Evolutionary conservation across 805 yeast genomes (phyloP).

Genomic region (Saccharomycopsis schoenii): DNA sequence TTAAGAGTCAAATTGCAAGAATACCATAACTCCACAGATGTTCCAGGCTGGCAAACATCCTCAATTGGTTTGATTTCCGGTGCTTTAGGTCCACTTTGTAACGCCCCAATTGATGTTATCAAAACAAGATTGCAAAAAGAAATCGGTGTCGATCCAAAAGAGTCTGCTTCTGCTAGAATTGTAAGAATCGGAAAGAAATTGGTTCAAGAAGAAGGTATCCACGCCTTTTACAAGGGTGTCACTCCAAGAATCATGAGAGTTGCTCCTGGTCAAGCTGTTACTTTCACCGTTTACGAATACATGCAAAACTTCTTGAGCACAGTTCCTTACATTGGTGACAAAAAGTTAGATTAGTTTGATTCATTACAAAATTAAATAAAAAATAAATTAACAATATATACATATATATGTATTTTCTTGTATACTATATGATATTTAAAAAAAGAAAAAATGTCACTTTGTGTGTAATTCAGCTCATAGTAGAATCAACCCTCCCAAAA

Average conservation of each 20-base stretch:
- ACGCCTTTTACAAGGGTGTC: conserved; percentile 90
- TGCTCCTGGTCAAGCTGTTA: conserved; percentile 98
- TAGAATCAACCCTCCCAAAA: too few relatives aligned
- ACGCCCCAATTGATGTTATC: conserved; percentile 95
- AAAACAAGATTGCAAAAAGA: conserved; percentile 95
- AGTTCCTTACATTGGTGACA: conserved; percentile 24
- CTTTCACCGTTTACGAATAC: conserved; percentile 91
- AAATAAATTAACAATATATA: not conserved
- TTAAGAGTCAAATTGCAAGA: conserved; percentile 62
- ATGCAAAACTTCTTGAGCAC: conserved; percentile 57
- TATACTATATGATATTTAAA: not conserved
- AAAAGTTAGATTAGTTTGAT: conserved; percentile 2
- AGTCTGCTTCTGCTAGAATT: conserved; percentile 69
- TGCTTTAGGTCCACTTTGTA: conserved; percentile 95
- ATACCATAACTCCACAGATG: conserved; percentile 42
- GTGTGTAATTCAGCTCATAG: too few relatives aligned
- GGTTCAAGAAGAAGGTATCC: conserved; percentile 79
- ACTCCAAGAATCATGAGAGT: conserved; percentile 99
- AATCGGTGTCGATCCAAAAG: conserved; percentile 46
- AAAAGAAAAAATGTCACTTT: not conserved
- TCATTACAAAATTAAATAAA: too few relatives aligned
- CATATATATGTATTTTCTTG: not conserved
- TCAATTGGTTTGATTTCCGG: conserved; percentile 86
- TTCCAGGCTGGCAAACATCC: conserved; percentile 94
- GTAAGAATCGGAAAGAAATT: conserved; percentile 70